Evolutionary conservation across 1,284 basidiomycete species (phyloP).

Genomic region (Irpex sp.): DNA sequence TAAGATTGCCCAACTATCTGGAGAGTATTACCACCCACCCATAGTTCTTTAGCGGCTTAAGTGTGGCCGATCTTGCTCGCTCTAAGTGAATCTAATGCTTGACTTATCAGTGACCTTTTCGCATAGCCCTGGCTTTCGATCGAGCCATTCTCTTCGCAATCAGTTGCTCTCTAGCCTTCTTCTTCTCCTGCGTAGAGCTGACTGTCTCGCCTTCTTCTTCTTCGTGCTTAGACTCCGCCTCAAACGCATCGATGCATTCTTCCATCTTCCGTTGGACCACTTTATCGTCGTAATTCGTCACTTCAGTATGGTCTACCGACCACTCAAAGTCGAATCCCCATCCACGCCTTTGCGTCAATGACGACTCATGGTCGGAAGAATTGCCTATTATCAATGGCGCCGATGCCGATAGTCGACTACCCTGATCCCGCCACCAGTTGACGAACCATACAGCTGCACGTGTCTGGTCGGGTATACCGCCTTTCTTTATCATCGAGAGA

Average conservation of each 20-base stretch:
- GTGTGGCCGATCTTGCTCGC: background rate
- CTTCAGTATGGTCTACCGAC: constrained; percentile 31
- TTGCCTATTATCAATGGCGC: constrained; percentile 30
- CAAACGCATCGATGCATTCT: constrained; percentile 55
- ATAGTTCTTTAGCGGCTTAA: no score
- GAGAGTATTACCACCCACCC: no score
- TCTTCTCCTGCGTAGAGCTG: constrained; percentile 71
- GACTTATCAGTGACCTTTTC: background rate
- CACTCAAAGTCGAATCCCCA: constrained; percentile 87
- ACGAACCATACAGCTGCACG: constrained; percentile 81
- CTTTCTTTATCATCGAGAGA: constrained; percentile 78
- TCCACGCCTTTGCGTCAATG: constrained; percentile 36
- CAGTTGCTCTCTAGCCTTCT: constrained; percentile 50
- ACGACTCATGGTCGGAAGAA: background rate
- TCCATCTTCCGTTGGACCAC: constrained; percentile 67
- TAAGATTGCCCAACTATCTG: no score
- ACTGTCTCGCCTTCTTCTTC: constrained; percentile 52
- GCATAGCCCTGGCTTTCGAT: constrained; percentile 8
- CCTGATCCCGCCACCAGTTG: constrained; percentile 81
- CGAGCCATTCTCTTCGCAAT: constrained; percentile 34
- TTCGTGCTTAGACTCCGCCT: constrained; percentile 40
- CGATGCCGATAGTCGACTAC: constrained; percentile 40
- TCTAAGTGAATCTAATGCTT: background rate
- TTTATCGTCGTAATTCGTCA: constrained; percentile 30
- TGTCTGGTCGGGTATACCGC: constrained; percentile 66